Evolutionary conservation across 345 rosid genomes (phyloP).

Genomic region (Punica granatum): DNA sequence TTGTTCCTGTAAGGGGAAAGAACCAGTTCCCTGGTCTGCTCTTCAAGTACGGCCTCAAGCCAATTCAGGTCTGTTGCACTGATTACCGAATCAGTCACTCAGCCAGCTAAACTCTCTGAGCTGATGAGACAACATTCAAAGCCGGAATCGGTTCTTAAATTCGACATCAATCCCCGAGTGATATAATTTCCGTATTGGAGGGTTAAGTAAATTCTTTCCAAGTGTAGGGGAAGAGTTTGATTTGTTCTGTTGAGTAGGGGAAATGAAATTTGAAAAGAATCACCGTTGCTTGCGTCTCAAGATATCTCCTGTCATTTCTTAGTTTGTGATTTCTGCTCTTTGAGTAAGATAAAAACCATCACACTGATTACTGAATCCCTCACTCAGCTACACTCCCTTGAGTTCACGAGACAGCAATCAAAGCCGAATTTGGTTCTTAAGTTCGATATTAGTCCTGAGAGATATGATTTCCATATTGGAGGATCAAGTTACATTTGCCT

Average conservation of each 20-base stretch:
- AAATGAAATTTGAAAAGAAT: background rate
- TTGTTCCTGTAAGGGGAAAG: conserved; percentile 72
- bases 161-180: too few species aligned
- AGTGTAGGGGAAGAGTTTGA: background rate
- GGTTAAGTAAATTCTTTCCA: background rate
- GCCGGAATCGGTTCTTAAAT: background rate
- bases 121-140: background rate
- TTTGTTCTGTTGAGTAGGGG: background rate
- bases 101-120: background rate
- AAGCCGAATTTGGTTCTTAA: background rate
- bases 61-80: conserved; percentile 58
- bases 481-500: background rate
- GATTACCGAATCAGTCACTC: background rate
- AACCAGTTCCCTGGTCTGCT: conserved; percentile 85
- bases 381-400: conserved; percentile 1
- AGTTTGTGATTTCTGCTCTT: background rate
- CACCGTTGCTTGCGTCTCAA: background rate
- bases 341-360: too few species aligned
- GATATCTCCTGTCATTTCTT: background rate
- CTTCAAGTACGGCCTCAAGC: conserved; percentile 83
- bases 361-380: background rate
- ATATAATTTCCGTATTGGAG: background rate
- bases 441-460: too few species aligned
- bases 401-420: background rate
- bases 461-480: too few species aligned